Conservation (phyloP, 371 early-diverging fungal species). For the Syncephalastrum sp. region DNA sequence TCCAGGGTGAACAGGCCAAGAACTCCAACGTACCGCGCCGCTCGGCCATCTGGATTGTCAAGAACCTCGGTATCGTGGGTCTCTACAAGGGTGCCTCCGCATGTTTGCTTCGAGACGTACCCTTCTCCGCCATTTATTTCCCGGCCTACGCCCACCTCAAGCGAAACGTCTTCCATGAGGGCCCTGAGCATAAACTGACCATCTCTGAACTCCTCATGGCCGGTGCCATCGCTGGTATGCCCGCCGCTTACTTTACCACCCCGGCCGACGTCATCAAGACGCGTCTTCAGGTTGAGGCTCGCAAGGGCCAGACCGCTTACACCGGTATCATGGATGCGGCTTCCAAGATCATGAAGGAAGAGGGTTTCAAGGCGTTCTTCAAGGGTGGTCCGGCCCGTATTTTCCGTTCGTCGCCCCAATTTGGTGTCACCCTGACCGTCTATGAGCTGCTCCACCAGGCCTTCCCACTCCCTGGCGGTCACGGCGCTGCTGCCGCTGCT, state of each 20-base stretch:
- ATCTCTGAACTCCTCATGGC: conserved; percentile 82
- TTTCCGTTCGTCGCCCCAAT: conserved; percentile 91
- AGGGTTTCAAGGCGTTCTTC: conserved; percentile 94
- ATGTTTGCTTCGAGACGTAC: conserved; percentile 93
- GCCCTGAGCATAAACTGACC: conserved; percentile 70
- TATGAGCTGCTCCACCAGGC: conserved; percentile 88
- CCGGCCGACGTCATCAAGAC: conserved; percentile 99
- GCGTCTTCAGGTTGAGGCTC: conserved; percentile 91
- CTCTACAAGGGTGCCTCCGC: conserved; percentile 95
- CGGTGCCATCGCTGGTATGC: conserved; percentile 96
- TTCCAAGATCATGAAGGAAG: conserved; percentile 84
- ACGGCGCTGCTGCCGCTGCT: conserved; percentile 21
- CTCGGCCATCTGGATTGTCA: conserved; percentile 89
- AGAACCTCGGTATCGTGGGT: conserved; percentile 88
- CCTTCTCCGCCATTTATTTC: conserved; percentile 97
- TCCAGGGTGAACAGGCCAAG: conserved; percentile 80
- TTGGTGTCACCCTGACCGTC: conserved; percentile 92
- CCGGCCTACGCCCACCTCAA: conserved; percentile 94
- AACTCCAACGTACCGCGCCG: conserved; percentile 58
- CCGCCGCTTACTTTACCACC: conserved; percentile 95
- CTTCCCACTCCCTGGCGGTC: conserved; percentile 66
- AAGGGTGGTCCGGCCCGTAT: conserved; percentile 92
- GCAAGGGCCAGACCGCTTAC: conserved; percentile 87
- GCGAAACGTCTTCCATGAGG: conserved; percentile 81
- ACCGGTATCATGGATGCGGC: conserved; percentile 86